Conservation (phyloP, 345 rosid genomes). For the Leavenworthia alabamica region DNA sequence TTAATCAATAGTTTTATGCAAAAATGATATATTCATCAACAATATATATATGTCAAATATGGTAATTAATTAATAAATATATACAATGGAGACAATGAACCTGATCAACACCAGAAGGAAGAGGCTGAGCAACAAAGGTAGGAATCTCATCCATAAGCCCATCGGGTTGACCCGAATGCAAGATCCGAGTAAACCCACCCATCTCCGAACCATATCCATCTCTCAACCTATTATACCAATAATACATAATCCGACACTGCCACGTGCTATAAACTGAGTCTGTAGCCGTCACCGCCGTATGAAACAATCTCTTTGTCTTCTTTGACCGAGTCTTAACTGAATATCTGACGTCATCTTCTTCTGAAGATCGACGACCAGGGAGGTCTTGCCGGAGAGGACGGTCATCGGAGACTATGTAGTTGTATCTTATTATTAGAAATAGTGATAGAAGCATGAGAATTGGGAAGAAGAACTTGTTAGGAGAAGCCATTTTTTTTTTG, state of each 20-base stretch:
- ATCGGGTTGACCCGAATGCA: slow-evolving; percentile 90
- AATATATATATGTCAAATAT: neutral
- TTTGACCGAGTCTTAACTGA: slow-evolving; percentile 31
- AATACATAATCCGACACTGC: slow-evolving; percentile 96
- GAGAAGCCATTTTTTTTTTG: neutral
- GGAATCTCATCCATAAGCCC: slow-evolving; percentile 88
- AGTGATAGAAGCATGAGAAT: slow-evolving; percentile 57
- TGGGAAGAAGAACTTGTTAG: slow-evolving; percentile 45
- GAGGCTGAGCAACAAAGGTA: slow-evolving; percentile 81
- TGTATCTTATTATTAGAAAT: slow-evolving; percentile 80
- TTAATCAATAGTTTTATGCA: neutral
- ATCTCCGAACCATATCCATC: slow-evolving; percentile 58
- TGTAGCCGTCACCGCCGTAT: slow-evolving; percentile 94
- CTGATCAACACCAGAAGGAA: slow-evolving; percentile 93
- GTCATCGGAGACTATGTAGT: slow-evolving; percentile 71
- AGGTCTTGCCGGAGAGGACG: slow-evolving; percentile 73
- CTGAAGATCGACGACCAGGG: slow-evolving; percentile 51
- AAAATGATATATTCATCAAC: neutral
- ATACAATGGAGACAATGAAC: slow-evolving; percentile 24
- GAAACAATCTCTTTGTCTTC: slow-evolving; percentile 52
- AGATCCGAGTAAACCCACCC: slow-evolving; percentile 96
- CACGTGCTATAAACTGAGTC: slow-evolving; percentile 88
- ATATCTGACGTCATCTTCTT: slow-evolving; percentile 50
- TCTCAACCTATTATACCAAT: slow-evolving; percentile 85
- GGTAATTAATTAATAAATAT: neutral